A percentile compares a stretch with the other conserved stretches of the same genome.
Conservation (phyloP, 1,284 basidiomycete species). For the Kwoniella shivajii region DNA sequence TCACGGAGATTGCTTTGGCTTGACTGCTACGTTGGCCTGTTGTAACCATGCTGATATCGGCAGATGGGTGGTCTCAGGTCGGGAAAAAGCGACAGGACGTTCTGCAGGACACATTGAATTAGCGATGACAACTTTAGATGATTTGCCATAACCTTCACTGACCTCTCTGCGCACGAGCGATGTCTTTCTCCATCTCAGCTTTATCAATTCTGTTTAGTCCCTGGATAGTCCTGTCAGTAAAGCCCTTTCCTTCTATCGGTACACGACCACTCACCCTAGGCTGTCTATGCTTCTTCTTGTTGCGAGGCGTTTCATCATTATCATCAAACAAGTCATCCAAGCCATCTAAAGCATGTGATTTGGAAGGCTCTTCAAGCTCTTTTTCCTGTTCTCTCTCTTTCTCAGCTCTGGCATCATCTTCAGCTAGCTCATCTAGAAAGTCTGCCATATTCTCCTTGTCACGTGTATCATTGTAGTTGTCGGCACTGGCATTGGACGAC, state of each 20-base stretch:
- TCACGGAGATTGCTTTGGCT: background rate
- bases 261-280: conserved; percentile 5
- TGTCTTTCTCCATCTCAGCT: conserved; percentile 31
- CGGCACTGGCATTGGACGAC: background rate
- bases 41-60: conserved; percentile 34
- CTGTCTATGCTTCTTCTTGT: conserved; percentile 7
- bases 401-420: conserved; percentile 1
- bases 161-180: conserved; percentile 36
- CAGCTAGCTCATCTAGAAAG: conserved; percentile 1
- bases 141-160: conserved; percentile 12
- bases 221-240: conserved; percentile 13
- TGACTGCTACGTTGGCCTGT: conserved; percentile 11
- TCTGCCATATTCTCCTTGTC: background rate
- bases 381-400: conserved; percentile 1
- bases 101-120: conserved; percentile 21
- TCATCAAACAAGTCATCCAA: conserved; percentile 16
- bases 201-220: conserved; percentile 37
- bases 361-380: background rate
- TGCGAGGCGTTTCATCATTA: conserved; percentile 11
- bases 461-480: conserved; percentile 3
- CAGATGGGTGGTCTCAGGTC: conserved; percentile 18
- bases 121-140: background rate
- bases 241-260: background rate
- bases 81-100: conserved; percentile 16
- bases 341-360: conserved; percentile 3